phyloP scores from a whole-genome alignment of 2,329 filamentous ascomycete genomes.

The Chaetomiaceae sp. region DNA sequence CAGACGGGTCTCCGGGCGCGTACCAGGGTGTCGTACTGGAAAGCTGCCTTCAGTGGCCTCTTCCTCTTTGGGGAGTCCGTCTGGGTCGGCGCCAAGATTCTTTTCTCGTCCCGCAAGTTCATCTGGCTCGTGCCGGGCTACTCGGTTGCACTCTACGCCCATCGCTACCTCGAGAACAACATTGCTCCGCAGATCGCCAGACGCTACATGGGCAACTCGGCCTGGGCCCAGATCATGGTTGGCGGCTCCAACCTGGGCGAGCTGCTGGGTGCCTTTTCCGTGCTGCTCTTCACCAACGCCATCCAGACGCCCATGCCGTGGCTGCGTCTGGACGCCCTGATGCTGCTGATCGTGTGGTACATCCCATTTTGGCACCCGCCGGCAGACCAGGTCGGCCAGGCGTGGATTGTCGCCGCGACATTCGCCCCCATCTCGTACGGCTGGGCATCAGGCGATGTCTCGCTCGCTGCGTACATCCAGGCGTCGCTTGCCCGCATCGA shows the following conservation, averaged over 20 bases:
- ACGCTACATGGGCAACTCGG: slow-evolving; percentile 43
- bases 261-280: slow-evolving; percentile 42
- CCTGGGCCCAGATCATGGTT: slow-evolving; percentile 47
- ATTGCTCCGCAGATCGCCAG: slow-evolving; percentile 42
- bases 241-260: slow-evolving; percentile 48
- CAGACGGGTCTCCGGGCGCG: neutral
- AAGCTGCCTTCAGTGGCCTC: slow-evolving; percentile 36
- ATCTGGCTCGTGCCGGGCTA: slow-evolving; percentile 48
- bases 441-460: slow-evolving; percentile 49
- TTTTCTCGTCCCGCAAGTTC: slow-evolving; percentile 43
- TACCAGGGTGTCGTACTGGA: slow-evolving; percentile 32
- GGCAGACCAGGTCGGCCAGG: slow-evolving; percentile 36
- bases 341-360: slow-evolving; percentile 45
- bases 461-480: slow-evolving; percentile 47
- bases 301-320: slow-evolving; percentile 47
- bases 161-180: slow-evolving; percentile 47
- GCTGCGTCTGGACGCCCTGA: slow-evolving; percentile 43
- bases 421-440: slow-evolving; percentile 45
- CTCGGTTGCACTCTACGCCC: slow-evolving; percentile 44
- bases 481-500: slow-evolving; percentile 43
- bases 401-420: slow-evolving; percentile 42
- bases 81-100: slow-evolving; percentile 41
- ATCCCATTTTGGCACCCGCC: slow-evolving; percentile 43
- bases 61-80: slow-evolving; percentile 43
- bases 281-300: slow-evolving; percentile 45